Base-by-base conservation (phyloP, 2,329 filamentous ascomycete genomes). In the Cryphonectria japonica region DNA sequence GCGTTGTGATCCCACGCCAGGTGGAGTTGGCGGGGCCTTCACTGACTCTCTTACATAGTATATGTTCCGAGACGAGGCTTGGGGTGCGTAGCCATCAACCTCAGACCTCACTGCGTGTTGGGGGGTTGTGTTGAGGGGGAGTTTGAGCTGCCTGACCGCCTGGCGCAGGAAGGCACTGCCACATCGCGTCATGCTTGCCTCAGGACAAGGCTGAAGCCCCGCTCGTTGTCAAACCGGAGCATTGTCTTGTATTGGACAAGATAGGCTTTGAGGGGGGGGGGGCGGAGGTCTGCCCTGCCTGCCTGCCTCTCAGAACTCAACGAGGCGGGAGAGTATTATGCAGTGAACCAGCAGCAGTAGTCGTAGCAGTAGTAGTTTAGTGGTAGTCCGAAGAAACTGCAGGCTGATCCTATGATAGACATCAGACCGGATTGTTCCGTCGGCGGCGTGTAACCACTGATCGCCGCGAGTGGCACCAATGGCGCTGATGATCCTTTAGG, bases 151-250 rank as follows among this genome's bases (percentile, higher is more conserved):
- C 59, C 22, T 61, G 59, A 37, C 34, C 54, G 54, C 54, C 54
- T 32, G 29, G 29, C 34, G 19, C 34, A 39, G 59, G 32, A 34
- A 26, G 34, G 22, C 59, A 61, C 59, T 39, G 59, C 59, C 59
- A 61, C 41, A 50, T 65, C 63, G 43, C 41, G 63, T 52, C 41
- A 65, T 13, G 63, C 43, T 34, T 65, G 63, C 63, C 32, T 29
- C 26, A 41, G n/a, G 29, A 50, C 63, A n/a, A 65, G 63, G 43
- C 41, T 46, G 63, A 32, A 65, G 63, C 29, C 41, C 41, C 63
- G 43, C n/a, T 65, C 63, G 63, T 50, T 65, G 63, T 65, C 63
- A 65, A 32, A 64, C 26, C 61, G 61, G 61, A 46, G 61, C 22
- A 32, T 65, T 50, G 29, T 26, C 61, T 39, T 19, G n/a, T 43